Base-by-base conservation (phyloP, 2,329 filamentous ascomycete genomes). In the Chaetothyriales sp. region DNA sequence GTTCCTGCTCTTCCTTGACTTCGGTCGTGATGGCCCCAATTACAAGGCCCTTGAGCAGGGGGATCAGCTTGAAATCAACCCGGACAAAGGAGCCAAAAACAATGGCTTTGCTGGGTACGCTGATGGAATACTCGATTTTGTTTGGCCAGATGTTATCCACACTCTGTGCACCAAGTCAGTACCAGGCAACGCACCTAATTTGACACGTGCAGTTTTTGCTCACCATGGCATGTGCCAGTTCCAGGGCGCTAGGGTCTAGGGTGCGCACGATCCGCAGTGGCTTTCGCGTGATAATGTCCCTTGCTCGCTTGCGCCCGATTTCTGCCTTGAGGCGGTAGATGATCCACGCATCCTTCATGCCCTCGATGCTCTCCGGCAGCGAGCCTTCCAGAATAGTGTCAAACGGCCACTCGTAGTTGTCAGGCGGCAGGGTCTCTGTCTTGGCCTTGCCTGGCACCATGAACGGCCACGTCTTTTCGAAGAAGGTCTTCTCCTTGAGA, bases 71-170 rank as follows among this genome's bases (percentile, higher is more conserved):
- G 70, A 95, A 90, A 60, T 94, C 82, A 53, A 95, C 76, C 1
- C 81, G 80, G 47, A 96, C 81, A 19, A 77, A 76, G n/a, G 86
- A 93, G 47, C 92, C 92, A 61, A 95, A 94, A 18, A 95, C 84
- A 49, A 95, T 83, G 1, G 92, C 92, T 70, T 95, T 95, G 62
- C 87, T 89, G 0, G 92, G 90, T 9, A 94, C 86, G 52, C 86
- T 80, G 56, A 98, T 88, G 26, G 87, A 90, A 70, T 98, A 98
- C 65, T 94, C 86, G 60, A 96, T 79, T 73, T 98, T 98, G 71
- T 95, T 92, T 5, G 88, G 85, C 92, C 92, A 98, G 56, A 94
- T 84, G 63, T 95, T 95, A 67, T 95, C 89, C 57, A 96, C 89
- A 56, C 86, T 76, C 72, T 78, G 51, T 15, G 2, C 25, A 15